A percentile compares a stretch with the other conserved stretches of the same genome.
These are phyloP conservation scores for Stephania yunnanensis DNA, from an alignment of 164 flowering plant genomes.

Conservation along the genomic window DNA sequence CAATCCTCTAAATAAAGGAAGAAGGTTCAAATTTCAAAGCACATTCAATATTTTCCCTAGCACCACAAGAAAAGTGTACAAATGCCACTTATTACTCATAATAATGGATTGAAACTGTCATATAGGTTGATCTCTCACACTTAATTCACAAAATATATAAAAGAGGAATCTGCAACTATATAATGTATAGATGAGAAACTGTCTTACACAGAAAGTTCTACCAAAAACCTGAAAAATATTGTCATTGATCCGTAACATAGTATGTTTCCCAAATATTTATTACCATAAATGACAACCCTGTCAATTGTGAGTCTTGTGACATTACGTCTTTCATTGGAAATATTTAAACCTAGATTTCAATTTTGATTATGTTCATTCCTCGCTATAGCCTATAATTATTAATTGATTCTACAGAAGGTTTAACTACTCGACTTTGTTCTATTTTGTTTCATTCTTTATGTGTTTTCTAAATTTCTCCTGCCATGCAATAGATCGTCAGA, in stretches of 20 bases:
- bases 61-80: background rate
- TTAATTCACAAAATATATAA: background rate
- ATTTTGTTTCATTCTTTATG: background rate
- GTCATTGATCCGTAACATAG: background rate
- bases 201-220: background rate
- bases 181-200: background rate
- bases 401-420: background rate
- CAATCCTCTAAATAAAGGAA: background rate
- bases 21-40: background rate
- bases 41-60: background rate
- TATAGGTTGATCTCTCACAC: background rate
- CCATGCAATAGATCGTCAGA: background rate
- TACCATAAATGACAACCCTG: background rate
- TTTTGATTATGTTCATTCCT: background rate
- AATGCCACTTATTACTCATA: background rate
- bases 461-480: background rate
- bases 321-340: constrained; percentile 50
- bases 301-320: constrained; percentile 9
- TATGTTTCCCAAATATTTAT: background rate
- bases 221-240: background rate
- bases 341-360: background rate
- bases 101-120: background rate
- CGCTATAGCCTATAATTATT: background rate
- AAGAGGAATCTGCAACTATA: background rate
- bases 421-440: background rate